phyloP scores from a whole-genome alignment of 2,329 filamentous ascomycete genomes.

The Phialophora macrospora region DNA sequence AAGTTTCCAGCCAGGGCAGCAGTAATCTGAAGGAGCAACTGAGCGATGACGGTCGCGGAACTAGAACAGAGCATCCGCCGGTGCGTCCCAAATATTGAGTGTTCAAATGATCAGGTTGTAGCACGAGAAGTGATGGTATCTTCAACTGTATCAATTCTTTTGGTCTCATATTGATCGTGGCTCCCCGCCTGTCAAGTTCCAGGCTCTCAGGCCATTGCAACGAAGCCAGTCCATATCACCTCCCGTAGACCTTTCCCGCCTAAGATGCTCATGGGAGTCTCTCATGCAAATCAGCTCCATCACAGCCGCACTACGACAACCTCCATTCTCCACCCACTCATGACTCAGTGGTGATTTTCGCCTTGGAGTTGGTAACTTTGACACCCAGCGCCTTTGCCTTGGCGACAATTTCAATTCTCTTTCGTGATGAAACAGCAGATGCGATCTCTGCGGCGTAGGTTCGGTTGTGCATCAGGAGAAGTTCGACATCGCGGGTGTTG shows the following conservation, averaged over 20 bases:
- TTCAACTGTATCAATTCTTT: slow-evolving; percentile 32
- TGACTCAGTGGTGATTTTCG: slow-evolving; percentile 94
- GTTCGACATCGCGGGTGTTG: slow-evolving; percentile 94
- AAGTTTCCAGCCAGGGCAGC: neutral
- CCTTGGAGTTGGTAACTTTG: slow-evolving; percentile 99
- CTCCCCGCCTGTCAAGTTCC: slow-evolving; percentile 5
- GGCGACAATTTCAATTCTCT: slow-evolving; percentile 97
- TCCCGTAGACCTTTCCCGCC: slow-evolving; percentile 21
- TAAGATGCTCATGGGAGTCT: slow-evolving; percentile 12
- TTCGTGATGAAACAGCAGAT: slow-evolving; percentile 96
- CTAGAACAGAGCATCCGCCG: neutral
- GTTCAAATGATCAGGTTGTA: slow-evolving; percentile 5
- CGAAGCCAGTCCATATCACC: slow-evolving; percentile 13
- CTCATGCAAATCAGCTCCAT: slow-evolving; percentile 21
- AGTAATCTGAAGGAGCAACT: neutral
- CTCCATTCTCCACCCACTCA: slow-evolving; percentile 52
- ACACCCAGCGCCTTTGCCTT: slow-evolving; percentile 98
- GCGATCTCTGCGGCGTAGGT: slow-evolving; percentile 99
- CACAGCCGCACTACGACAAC: neutral
- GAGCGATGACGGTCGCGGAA: neutral
- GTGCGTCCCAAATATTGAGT: neutral
- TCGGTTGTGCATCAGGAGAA: slow-evolving; percentile 99
- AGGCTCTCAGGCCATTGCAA: neutral
- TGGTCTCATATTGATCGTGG: slow-evolving; percentile 17
- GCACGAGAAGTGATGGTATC: slow-evolving; percentile 6